Percentiles rank a stretch among this genome's conserved stretches.
These are phyloP conservation scores for Metschnikowia sp. DNA, from an alignment of 805 yeast species.

Conservation along the genomic window DNA sequence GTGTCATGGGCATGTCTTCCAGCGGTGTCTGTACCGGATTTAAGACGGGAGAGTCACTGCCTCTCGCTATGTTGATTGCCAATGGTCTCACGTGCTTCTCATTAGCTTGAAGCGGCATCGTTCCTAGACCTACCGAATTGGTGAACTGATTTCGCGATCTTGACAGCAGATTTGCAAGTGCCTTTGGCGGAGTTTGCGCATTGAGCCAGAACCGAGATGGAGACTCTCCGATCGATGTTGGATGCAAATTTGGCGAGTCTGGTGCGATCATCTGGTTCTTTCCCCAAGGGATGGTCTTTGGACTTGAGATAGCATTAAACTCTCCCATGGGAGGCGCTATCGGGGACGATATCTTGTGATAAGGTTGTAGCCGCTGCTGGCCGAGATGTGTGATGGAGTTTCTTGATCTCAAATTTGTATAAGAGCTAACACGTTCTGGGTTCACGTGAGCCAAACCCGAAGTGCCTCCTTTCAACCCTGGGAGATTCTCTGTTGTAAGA, in stretches of 20 bases:
- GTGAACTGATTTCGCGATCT: conserved; percentile 17
- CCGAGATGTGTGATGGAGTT: conserved; percentile 22
- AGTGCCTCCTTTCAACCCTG: conserved; percentile 1
- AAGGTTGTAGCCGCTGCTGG: conserved; percentile 37
- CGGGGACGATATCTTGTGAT: conserved; percentile 29
- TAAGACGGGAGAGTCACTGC: conserved; percentile 31
- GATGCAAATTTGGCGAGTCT: conserved; percentile 51
- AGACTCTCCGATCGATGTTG: conserved; percentile 51
- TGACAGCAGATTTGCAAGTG: conserved; percentile 22
- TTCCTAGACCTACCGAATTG: conserved; percentile 2
- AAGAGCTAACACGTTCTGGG: conserved; percentile 18
- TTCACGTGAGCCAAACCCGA: conserved; percentile 3
- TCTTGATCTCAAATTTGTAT: conserved; percentile 15
- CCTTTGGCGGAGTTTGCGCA: conserved; percentile 51
- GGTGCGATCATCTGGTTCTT: conserved; percentile 29
- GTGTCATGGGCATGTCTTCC: conserved; percentile 45
- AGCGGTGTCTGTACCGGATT: conserved; percentile 42
- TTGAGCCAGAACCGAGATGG: conserved; percentile 54
- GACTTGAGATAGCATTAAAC: conserved; percentile 14
- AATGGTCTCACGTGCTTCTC: conserved; percentile 2
- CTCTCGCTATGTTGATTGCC: conserved; percentile 2
- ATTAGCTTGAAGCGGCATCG: not conserved
- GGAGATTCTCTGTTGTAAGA: not conserved
- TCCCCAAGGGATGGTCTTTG: conserved; percentile 31
- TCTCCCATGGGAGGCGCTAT: conserved; percentile 10